Evolutionary conservation across 106 monocot genomes (phyloP).

Genomic region (Dendrobium huoshanense): DNA sequence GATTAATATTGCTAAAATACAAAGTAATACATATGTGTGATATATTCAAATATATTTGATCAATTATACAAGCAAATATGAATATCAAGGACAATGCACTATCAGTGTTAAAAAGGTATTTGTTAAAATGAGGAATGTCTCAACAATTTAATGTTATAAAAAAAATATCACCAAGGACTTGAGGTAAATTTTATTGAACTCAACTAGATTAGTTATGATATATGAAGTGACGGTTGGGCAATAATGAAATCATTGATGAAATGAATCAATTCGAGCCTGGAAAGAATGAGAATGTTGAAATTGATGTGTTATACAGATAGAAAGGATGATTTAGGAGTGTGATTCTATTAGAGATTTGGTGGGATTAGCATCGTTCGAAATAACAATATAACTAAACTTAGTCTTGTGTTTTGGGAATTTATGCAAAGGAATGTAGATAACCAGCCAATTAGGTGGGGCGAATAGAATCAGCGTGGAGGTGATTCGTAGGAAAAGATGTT

Average conservation of each 20-base stretch:
- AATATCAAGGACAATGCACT: too few species aligned
- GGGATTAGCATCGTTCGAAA: not conserved
- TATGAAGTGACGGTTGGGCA: not conserved
- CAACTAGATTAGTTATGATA: not conserved
- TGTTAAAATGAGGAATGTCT: too few species aligned
- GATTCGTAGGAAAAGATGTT: not conserved
- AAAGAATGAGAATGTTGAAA: not conserved
- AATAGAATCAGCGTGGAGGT: not conserved
- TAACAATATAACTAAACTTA: not conserved
- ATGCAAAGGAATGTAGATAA: not conserved
- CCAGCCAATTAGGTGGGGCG: not conserved
- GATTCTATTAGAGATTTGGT: not conserved
- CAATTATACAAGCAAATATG: too few species aligned
- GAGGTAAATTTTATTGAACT: not conserved
- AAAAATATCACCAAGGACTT: not conserved
- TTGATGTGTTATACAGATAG: not conserved
- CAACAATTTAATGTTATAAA: not conserved
- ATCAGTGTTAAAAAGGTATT: too few species aligned
- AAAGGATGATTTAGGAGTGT: not conserved
- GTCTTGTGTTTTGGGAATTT: not conserved
- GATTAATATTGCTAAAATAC: too few species aligned
- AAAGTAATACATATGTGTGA: too few species aligned
- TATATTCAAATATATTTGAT: too few species aligned
- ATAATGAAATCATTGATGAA: not conserved
- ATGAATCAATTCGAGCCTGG: not conserved